These are phyloP conservation scores for Sporormia fimetaria DNA, from an alignment of 495 filamentous ascomycete genomes.

Conservation along the genomic window DNA sequence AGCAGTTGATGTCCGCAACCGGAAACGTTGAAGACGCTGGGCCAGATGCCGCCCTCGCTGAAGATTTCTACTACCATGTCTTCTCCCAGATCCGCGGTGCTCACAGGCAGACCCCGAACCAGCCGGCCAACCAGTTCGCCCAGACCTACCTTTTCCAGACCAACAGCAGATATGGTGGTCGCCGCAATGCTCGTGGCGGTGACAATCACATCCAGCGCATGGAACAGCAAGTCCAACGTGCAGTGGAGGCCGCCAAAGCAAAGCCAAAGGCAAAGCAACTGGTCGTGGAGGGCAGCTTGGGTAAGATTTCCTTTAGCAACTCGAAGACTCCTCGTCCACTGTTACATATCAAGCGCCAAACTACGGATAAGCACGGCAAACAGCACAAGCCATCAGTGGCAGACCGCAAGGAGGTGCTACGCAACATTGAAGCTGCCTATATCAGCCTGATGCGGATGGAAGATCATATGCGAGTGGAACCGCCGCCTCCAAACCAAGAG, in stretches of 20 bases:
- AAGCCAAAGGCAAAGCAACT: constrained; percentile 97
- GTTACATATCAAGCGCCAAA: constrained; percentile 85
- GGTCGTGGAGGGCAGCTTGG: constrained; percentile 95
- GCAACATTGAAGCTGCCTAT: constrained; percentile 80
- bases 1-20: constrained; percentile 85
- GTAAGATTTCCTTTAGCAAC: constrained; percentile 98
- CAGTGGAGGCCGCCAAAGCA: constrained; percentile 90
- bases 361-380: constrained; percentile 39
- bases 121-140: constrained; percentile 88
- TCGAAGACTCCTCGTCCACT: constrained; percentile 90
- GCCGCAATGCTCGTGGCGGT: constrained; percentile 57
- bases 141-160: constrained; percentile 96
- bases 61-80: constrained; percentile 99
- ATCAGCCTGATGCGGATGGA: constrained; percentile 81
- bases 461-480: constrained; percentile 83
- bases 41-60: constrained; percentile 64
- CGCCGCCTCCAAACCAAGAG: constrained; percentile 52
- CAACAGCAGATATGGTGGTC: constrained; percentile 58
- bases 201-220: constrained; percentile 98
- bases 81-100: constrained; percentile 85
- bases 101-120: constrained; percentile 72
- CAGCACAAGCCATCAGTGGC: constrained; percentile 35
- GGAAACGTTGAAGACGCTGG: constrained; percentile 72
- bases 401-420: constrained; percentile 71
- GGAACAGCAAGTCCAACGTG: constrained; percentile 96